Base-by-base conservation (phyloP, 805 yeast genomes). In the Lipomyces lipofer region DNA sequence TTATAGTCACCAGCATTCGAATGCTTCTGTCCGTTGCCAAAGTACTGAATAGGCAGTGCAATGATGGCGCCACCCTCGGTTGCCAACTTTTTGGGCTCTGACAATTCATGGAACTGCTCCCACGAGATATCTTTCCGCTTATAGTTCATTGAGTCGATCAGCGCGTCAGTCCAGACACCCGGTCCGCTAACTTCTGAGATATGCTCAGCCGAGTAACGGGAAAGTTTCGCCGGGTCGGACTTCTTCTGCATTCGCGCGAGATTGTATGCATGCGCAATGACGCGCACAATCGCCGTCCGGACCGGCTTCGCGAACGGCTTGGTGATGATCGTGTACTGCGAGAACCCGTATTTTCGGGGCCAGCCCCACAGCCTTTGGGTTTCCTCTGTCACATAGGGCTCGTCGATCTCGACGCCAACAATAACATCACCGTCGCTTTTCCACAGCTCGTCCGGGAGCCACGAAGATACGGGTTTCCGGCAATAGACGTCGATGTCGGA, bases 401-500 rank as follows among this genome's bases (percentile, higher is more conserved):
- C 56, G 43, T 58, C 62, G 24, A 47, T 29, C 43, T 55, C 62
- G 36, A 58, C 43, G 13, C 62, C 62, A 27, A 56, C 51, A 10
- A 58, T 28, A 6, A 58, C 47, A 28, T 58, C 56, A 6, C 54
- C 52, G n/a, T 47, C 38, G 15, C 57, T 42, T 10, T 27, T 13
- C 60, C 60, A 56, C 21, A 49, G 36, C 2, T 36, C 17, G n/a
- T 27, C 24, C 3, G 53, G 49, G 19, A 59, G 8, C 63, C 63
- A 59, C 13, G 46, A 42, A 17, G 27, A 35, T 21, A 59, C 51
- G 12, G 63, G 63, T 44, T 55, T 55, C 27, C 59, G 54, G 45
- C 59, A 58, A 45, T 51, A 54, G 5, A 59, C 60, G 36, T 58
- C 63, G 17, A 58, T 33, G 19, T 59, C 63, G 28, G 63, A 57